phyloP scores from a whole-genome alignment of 2,329 filamentous ascomycete genomes.

The Microdochium bolleyi region DNA sequence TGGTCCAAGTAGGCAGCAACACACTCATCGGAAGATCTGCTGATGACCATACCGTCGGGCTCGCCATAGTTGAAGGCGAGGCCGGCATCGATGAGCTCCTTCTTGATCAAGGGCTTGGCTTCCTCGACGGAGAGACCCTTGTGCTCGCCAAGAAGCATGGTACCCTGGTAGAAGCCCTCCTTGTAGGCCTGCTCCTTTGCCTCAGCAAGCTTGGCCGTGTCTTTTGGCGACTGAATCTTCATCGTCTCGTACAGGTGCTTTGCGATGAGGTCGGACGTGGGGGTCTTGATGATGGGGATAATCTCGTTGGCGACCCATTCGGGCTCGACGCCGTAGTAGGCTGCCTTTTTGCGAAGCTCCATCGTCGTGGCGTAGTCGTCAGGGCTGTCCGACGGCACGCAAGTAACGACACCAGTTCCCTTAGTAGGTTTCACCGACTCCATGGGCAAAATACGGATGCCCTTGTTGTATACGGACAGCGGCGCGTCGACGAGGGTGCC shows the following conservation, averaged over 20 bases:
- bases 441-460: constrained; percentile 90
- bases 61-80: constrained; percentile 90
- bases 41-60: constrained; percentile 83
- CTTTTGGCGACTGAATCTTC: constrained; percentile 96
- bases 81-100: constrained; percentile 66
- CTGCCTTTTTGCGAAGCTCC: constrained; percentile 89
- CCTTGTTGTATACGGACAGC: constrained; percentile 74
- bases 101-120: constrained; percentile 78
- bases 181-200: constrained; percentile 97
- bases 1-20: constrained; percentile 91
- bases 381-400: constrained; percentile 88
- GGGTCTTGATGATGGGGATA: constrained; percentile 81
- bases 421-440: constrained; percentile 86
- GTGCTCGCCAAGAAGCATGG: constrained; percentile 80
- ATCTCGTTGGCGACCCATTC: constrained; percentile 94
- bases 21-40: constrained; percentile 84
- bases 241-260: constrained; percentile 79
- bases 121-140: constrained; percentile 79
- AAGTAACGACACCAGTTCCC: constrained; percentile 94
- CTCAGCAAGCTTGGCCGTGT: constrained; percentile 80
- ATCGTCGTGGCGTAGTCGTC: constrained; percentile 88
- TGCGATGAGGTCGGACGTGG: constrained; percentile 75
- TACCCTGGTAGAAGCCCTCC: constrained; percentile 94
- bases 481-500: constrained; percentile 88
- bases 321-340: constrained; percentile 93